Evolutionary conservation across 768 basidiomycete species (phyloP), one percentile per base, ranked within the genome.

Genomic region (Termitomyces sp.): DNA sequence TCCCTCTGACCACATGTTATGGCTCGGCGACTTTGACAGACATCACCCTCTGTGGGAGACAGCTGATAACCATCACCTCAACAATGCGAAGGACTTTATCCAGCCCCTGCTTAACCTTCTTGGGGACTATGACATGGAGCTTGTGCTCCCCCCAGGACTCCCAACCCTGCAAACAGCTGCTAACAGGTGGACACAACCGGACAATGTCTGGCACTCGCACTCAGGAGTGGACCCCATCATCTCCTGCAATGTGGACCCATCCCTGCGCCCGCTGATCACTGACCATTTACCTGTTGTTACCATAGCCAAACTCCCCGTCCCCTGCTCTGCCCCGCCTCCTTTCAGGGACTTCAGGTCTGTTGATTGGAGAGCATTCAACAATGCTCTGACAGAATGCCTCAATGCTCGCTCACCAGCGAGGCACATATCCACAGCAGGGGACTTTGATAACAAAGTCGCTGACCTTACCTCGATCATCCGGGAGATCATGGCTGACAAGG

Each of bases 271-370:
- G 1, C 53, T 63, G 0, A 58, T 59, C 0, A 68, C 75, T 1
- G 74, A 78, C 64, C 74, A 77, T 44, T 59, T 72, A 13, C 74
- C 73, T 1, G 68, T 77, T 3, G 30, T 67, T 13, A 71, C 64
- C 1, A 37, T 36, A 1, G 7, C 76, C 0, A 63, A 70, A 8
- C 24, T 72, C 3, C 43, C 55, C 1, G 8, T 62, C 1, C 24
- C 56, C 10, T 4, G 34, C 6, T 37, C 53, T 4, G 13, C 52
- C 0, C 4, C 24, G 5, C n/a, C 44, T 10, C 57, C 48, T 3
- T 10, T 34, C 10, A 52, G 51, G 18, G 67, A 72, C 60, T 76
- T 62, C 56, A 40, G 58, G 1, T 54, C 33, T 1, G 52, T 54
- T 1, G 65, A 72, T 51, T 72, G 68, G 68, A 51, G 53, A 1